Base-by-base conservation (phyloP, 805 yeast genomes). In the Saccharomycopsis sp. region DNA sequence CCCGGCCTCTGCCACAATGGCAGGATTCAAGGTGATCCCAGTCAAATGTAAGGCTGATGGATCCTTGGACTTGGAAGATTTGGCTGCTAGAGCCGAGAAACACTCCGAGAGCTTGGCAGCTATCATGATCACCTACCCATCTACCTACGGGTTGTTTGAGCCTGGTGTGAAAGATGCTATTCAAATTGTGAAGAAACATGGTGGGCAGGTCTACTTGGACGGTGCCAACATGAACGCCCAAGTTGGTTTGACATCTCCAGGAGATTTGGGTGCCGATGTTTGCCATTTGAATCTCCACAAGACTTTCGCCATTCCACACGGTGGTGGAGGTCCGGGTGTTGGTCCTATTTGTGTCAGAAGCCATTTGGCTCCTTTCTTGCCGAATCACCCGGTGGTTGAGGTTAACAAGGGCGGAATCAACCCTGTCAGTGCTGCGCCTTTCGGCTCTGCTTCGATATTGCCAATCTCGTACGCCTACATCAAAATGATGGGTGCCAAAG, bases 161-260 rank as follows among this genome's bases (percentile, higher is more conserved):
- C 97, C 97, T 9, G 89, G 91, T 57, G 88, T 94, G 59, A 84
- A 81, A 69, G 77, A 79, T 54, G 97, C 97, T 24, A 87, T 91
- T 65, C 87, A 88, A n/a, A 77, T 84, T 59, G 89, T 92, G 41
- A 99, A 94, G 71, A 65, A 73, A 18, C 71, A 85, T 66, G 98
- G 99, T 57, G 99, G 97, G 24, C 96, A 91, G 72, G 98, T 94
- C 20, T 94, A 94, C 74, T 77, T 92, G 74, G 99, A 94, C 73
- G 99, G 99, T 70, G 99, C 99, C 57, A 94, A 94, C 74, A 94
- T 94, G 99, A 94, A 94, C 71, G 99, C 99, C 0, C 99, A 94
- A 75, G 96, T 94, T 53, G 99, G 99, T 14, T 78, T 94, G 60
- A 92, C 98, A 0, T 88, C 96, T 4, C 98, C 99, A 8, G 99